Evolutionary conservation across 2,329 filamentous ascomycete genomes (phyloP), one percentile per base, ranked within the genome.

Genomic region (Rutstroemia sp.): DNA sequence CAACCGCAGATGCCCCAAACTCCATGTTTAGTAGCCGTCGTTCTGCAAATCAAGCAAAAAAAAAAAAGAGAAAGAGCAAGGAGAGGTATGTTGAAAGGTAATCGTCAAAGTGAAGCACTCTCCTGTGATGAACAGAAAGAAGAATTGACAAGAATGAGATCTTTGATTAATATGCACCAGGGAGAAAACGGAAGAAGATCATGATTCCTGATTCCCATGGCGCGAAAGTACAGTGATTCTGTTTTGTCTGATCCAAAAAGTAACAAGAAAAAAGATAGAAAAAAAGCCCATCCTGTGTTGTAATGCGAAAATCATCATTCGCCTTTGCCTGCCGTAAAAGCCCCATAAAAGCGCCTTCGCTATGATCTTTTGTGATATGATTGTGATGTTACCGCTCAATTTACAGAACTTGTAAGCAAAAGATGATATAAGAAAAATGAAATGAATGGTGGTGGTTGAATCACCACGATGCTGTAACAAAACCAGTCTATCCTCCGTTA

Each of bases 271-370:
- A 44, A 27, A 30, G 19, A 10, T 19, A 34, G 42, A 54, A 10
- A 19, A 23, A 49, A 54, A 42, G 37, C 37, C 45, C 52, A 50
- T 54, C 45, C 46, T 41, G 46, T 54, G 23, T 39, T n/a, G 34
- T 30, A 44, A 49, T 23, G 46, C 25, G 45, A 53, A 54, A 48
- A 30, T 21, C 8, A 54, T 38, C n/a, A 37, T 49, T 44, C 52
- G 52, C 52, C 37, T 54, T 48, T 44, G 45, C 52, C 52, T 50
- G 52, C 46, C 52, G 30, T 54, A 41, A 41, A 49, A 44, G 25
- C 25, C 46, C 52, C 52, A 44, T 54, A 27, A 54, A 41, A 54
- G 46, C 52, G 46, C 52, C 52, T 50, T 54, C 52, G 52, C 52
- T 44, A 34, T 25, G 25, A 44, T 38, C 48, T 54, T 54, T 54